Base-by-base conservation (phyloP, 1,139 yeast genomes). In the Ogataea hybrid region DNA sequence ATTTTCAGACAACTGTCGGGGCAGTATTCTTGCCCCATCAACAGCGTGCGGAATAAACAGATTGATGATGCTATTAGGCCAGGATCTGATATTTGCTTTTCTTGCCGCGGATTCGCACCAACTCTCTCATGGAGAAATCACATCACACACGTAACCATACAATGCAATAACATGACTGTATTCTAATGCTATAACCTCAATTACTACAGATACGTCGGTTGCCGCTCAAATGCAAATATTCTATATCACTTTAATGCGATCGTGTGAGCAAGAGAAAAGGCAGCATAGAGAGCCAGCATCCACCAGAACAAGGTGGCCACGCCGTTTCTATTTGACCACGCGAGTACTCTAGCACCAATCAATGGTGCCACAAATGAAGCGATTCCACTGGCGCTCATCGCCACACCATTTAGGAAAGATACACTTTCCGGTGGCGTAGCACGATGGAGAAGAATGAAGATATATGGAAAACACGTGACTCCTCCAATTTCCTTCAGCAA, bases 241-340 rank as follows among this genome's bases (percentile, higher is more conserved):
- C 18, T 17, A 17, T 10, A 11, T 11, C n/a, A 23, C n/a, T 23
- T 15, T 11, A 32, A 15, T 20, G 25, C 15, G 12, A 20, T 17
- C 8, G 35, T 21, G 17, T 32, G 35, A 7, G 11, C 8, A 5
- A 32, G 20, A 6, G 27, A 20, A 10, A n/a, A n/a, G 4, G 20
- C 10, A n/a, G 35, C 35, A 15, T 18, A 32, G 11, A 15, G 16
- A 9, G 30, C 39, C 2, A 42, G 29, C 15, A 39, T 5, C 46
- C 46, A 42, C 46, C 46, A 42, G 27, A 39, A 42, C 4, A 35
- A 6, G n/a, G 46, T 42, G n/a, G 25, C 30, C 23, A 34, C 25
- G 3, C 32, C 41, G 12, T 10, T 12, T 3, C n/a, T 15, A 22
- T 39, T 40, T 16, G 27, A 29, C 14, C 28, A 21, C 3, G 30